Evolutionary conservation across 1,284 basidiomycete species (phyloP).

Genomic region (Peniophora sp.): DNA sequence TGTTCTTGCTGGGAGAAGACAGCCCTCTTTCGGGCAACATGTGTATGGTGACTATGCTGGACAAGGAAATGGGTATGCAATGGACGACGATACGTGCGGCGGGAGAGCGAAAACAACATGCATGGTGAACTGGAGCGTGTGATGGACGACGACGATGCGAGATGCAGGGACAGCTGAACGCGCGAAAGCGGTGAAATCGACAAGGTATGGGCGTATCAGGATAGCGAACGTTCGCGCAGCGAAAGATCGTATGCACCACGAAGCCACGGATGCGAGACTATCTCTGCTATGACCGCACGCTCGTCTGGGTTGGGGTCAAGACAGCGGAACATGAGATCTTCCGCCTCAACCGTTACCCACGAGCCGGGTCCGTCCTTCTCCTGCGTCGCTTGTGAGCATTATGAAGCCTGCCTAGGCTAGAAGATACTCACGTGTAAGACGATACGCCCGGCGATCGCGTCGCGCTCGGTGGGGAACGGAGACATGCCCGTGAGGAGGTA

Average conservation of each 20-base stretch:
- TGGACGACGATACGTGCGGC: too few species aligned
- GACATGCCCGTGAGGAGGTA: slow-evolving; percentile 83
- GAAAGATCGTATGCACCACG: slow-evolving; percentile 21
- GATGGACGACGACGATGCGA: too few species aligned
- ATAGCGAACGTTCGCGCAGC: background rate
- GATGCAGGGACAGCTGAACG: too few species aligned
- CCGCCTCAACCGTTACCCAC: slow-evolving; percentile 29
- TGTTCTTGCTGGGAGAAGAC: slow-evolving; percentile 5
- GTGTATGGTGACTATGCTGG: slow-evolving; percentile 4
- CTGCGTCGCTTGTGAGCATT: slow-evolving; percentile 17
- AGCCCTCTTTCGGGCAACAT: slow-evolving; percentile 3
- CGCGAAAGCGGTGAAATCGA: too few species aligned
- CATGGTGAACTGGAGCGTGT: too few species aligned
- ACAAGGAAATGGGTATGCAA: slow-evolving; percentile 1
- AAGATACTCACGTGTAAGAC: slow-evolving; percentile 14
- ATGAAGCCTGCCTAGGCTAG: background rate
- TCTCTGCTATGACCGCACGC: slow-evolving; percentile 63
- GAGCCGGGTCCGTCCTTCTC: slow-evolving; percentile 25
- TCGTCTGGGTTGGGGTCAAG: slow-evolving; percentile 63
- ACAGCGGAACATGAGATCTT: slow-evolving; percentile 64
- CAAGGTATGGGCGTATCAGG: too few species aligned
- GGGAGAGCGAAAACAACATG: too few species aligned
- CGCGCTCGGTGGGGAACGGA: slow-evolving; percentile 70
- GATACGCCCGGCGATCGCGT: slow-evolving; percentile 47
- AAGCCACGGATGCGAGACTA: slow-evolving; percentile 77